Percentiles rank a stretch among this genome's conserved stretches.
These are phyloP conservation scores for Aspergillus funiculosus DNA, from an alignment of 495 filamentous ascomycete species.

Conservation along the genomic window DNA sequence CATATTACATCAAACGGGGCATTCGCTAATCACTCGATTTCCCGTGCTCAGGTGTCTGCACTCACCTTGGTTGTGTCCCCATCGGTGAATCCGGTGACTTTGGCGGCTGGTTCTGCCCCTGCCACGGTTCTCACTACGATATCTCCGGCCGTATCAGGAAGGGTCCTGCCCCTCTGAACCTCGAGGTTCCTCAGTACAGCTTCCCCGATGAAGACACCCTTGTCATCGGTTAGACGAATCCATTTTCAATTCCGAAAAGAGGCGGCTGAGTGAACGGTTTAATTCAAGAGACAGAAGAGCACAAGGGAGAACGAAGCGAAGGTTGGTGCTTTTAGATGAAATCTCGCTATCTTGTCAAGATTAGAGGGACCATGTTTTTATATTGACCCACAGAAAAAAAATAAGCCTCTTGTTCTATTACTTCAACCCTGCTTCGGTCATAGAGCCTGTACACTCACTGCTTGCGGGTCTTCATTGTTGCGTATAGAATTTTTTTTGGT, in stretches of 20 bases:
- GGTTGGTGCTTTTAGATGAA: constrained; percentile 39
- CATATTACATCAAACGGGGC: neutral
- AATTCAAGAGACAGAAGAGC: constrained; percentile 19
- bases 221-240: constrained; percentile 62
- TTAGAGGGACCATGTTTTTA: constrained; percentile 45
- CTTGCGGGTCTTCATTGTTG: constrained; percentile 18
- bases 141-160: constrained; percentile 95
- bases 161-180: constrained; percentile 93
- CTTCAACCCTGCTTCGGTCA: constrained; percentile 23
- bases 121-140: constrained; percentile 99
- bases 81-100: constrained; percentile 98
- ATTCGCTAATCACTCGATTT: constrained; percentile 11
- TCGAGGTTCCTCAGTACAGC: constrained; percentile 88
- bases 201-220: constrained; percentile 76
- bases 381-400: constrained; percentile 42
- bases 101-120: constrained; percentile 99
- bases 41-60: constrained; percentile 73
- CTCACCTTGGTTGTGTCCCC: constrained; percentile 96
- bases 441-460: constrained; percentile 20
- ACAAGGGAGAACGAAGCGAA: constrained; percentile 16
- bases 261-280: constrained; percentile 4
- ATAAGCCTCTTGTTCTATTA: constrained; percentile 33
- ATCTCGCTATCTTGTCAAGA: constrained; percentile 41
- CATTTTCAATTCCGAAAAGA: constrained; percentile 2
- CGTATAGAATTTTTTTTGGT: constrained; percentile 19